Base-by-base conservation (phyloP, 2,329 filamentous ascomycete species). In the Pseudomassariella vexata region DNA sequence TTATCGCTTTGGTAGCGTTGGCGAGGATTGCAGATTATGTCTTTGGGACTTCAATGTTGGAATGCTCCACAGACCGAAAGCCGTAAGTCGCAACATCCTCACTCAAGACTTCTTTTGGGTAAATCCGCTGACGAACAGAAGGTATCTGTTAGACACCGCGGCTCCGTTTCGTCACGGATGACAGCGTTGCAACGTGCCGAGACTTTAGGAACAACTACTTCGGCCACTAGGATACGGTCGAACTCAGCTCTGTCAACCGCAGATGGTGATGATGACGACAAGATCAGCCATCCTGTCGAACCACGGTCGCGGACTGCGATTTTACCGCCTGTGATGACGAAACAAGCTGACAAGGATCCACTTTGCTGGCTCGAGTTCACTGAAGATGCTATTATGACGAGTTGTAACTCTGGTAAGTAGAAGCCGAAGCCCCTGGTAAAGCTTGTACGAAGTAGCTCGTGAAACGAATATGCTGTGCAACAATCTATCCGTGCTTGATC, bases 31-130 rank as follows among this genome's bases (percentile, higher is more conserved):
- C 48, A 74, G 88, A 36, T 66, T 98, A 12, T 76, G 95, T 37
- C 66, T 98, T 9, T 98, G 92, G 92, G 92, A 98, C 63, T 98
- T 98, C 56, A 95, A 82, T 44, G 87, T 95, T 24, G 88, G 88
- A 47, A 96, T 96, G 90, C 70, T 98, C 48, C 85, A 94, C 58
- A 76, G 89, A 38, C 90, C 92, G 14, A 90, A 90, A 62, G 82
- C 77, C 45, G 84, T 88, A 65, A 52, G 83, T 73, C 32, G 30
- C 40, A 9, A 7, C 11, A n/a, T n/a, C n/a, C n/a, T n/a, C n/a
- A n/a, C n/a, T n/a, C n/a, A n/a, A n/a, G n/a, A n/a, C n/a, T n/a
- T n/a, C n/a, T n/a, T n/a, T n/a, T n/a, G n/a, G n/a, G n/a, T n/a
- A n/a, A n/a, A n/a, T n/a, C n/a, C n/a, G n/a, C n/a, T n/a, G n/a